These are phyloP conservation scores for Epichloe uncinata DNA, from an alignment of 2,329 filamentous ascomycete genomes.

Conservation along the genomic window DNA sequence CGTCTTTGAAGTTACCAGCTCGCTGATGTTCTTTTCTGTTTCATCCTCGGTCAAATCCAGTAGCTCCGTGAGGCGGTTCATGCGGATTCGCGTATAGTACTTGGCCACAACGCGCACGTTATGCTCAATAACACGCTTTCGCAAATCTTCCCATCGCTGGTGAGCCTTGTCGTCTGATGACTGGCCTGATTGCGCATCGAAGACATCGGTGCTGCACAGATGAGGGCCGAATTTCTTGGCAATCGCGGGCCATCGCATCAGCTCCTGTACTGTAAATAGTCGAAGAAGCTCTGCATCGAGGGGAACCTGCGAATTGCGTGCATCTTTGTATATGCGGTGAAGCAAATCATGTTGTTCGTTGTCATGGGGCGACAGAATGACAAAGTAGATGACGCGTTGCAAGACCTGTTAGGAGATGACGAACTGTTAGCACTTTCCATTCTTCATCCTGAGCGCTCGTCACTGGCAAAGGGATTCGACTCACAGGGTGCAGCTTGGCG, in stretches of 20 bases:
- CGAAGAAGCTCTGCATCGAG: conserved; percentile 79
- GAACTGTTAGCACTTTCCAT: not conserved
- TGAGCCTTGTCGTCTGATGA: conserved; percentile 67
- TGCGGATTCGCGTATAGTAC: conserved; percentile 96
- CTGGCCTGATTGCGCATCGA: conserved; percentile 52
- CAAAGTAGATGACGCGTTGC: conserved; percentile 93
- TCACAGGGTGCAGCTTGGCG: conserved; percentile 70
- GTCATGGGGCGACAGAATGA: conserved; percentile 91
- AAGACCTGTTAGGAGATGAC: conserved; percentile 49
- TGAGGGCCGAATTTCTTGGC: conserved; percentile 80
- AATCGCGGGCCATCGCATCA: conserved; percentile 97
- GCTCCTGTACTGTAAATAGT: conserved; percentile 86
- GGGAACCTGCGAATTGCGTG: conserved; percentile 64
- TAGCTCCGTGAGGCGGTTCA: conserved; percentile 77
- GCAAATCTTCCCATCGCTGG: conserved; percentile 83
- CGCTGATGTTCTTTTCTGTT: conserved; percentile 97
- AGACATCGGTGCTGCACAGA: conserved; percentile 80
- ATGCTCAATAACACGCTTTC: conserved; percentile 98
- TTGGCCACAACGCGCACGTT: conserved; percentile 96
- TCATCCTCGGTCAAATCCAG: conserved; percentile 89
- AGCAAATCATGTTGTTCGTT: conserved; percentile 97
- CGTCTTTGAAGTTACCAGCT: conserved; percentile 93
- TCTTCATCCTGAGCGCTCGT: not conserved
- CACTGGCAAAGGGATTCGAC: conserved; percentile 15
- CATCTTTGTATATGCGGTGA: conserved; percentile 79